Conservation (phyloP, 192 early-diverging fungal genomes). For the Ambispora gerdemannii region DNA sequence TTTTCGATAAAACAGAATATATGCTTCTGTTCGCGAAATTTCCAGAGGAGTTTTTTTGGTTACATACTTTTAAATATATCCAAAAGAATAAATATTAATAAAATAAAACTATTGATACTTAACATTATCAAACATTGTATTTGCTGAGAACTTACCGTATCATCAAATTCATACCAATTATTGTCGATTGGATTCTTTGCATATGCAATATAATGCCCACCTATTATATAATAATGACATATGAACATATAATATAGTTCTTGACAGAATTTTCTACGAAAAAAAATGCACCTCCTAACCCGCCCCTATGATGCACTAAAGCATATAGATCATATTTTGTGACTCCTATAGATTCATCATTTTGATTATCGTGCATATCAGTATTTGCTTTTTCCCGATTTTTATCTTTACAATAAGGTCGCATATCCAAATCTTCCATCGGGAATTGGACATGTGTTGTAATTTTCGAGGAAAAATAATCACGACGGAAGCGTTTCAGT, state of each 20-base stretch:
- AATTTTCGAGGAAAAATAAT: slow-evolving; percentile 43
- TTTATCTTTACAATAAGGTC: slow-evolving; percentile 37
- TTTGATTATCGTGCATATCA: slow-evolving; percentile 5
- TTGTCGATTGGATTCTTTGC: slow-evolving; percentile 37
- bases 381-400: slow-evolving; percentile 32
- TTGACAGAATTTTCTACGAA: too few species aligned
- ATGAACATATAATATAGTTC: too few species aligned
- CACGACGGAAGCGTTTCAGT: slow-evolving; percentile 41
- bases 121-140: neutral
- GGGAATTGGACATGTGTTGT: slow-evolving; percentile 46
- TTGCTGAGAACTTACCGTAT: slow-evolving; percentile 34
- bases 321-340: slow-evolving; percentile 42
- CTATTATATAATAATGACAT: too few species aligned
- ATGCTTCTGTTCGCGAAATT: slow-evolving; percentile 42
- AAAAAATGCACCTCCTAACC: slow-evolving; percentile 36
- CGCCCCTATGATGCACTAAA: slow-evolving; percentile 40
- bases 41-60: slow-evolving; percentile 38
- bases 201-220: slow-evolving; percentile 44
- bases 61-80: slow-evolving; percentile 27
- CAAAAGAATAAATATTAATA: neutral
- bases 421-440: slow-evolving; percentile 44
- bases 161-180: slow-evolving; percentile 46
- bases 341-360: neutral
- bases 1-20: slow-evolving; percentile 39
- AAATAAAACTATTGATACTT: neutral